Base-by-base conservation (phyloP, 805 yeast genomes). In the Nakazawaea populi region DNA sequence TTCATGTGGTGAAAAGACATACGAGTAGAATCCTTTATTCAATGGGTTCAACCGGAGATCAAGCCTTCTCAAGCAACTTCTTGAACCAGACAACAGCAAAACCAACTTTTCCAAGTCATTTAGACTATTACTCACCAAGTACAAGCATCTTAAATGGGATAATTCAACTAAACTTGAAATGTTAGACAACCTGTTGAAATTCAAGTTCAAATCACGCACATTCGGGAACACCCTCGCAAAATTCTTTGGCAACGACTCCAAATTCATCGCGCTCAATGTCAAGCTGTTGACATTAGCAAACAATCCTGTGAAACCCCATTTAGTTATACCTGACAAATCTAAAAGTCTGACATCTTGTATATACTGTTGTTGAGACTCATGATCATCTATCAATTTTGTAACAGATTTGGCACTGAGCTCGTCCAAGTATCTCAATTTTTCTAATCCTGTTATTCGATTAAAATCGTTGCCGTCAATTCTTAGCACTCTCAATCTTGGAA, bases 1-100 rank as follows among this genome's bases (percentile, higher is more conserved):
- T 46, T 72, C 80, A 7, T 69, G 68, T 4, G 77, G 76, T 54
- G 72, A 74, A 60, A 79, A 79, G 1, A 79, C 79, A 56, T 71
- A 77, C 0, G 85, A 82, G 58, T 79, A 78, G 46, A 75, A 66
- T 9, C 70, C 73, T 42, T 66, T 62, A 41, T 73, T 77, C 30
- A 77, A 53, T 12, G 80, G 76, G 55, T 79, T 79, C 49, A 78
- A 71, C 37, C 83, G 65, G 45, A 77, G 51, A 58, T 79, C 85
- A 14, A 79, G 57, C 7, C 69, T 62, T 50, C 59, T 64, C 54
- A 79, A 57, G 3, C 65, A 57, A 4, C 53, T 47, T 42, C 80
- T 59, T 0, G 67, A 56, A 0, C 63, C 65, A 4, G 64, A 56
- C 32, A 70, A 54, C 1, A 70, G 63, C 4, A 60, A 56, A 8